phyloP scores from a whole-genome alignment of 768 basidiomycete genomes.

The Rhodotorula paludigena region DNA sequence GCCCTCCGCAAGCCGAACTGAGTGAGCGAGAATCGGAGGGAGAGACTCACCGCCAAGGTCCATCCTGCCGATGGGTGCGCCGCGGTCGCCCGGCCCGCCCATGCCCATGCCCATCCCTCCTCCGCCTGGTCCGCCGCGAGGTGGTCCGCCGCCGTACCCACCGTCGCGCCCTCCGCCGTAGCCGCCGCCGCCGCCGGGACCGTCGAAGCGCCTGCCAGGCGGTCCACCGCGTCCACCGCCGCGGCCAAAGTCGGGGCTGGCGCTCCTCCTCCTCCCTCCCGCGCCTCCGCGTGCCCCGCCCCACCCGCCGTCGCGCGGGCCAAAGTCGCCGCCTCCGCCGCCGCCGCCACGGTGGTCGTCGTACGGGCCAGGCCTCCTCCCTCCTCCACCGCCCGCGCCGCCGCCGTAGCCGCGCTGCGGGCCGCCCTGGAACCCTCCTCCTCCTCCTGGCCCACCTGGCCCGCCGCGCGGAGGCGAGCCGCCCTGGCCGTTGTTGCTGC shows the following conservation, averaged over 20 bases:
- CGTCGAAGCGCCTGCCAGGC: not conserved
- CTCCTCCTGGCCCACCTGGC: no score
- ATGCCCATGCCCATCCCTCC: not conserved
- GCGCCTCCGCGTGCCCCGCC: not conserved
- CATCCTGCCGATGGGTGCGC: not conserved
- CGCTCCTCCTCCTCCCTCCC: constrained; percentile 1
- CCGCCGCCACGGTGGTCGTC: not conserved
- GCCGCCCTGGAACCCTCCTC: not conserved
- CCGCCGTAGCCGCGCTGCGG: not conserved
- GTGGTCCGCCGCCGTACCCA: not conserved
- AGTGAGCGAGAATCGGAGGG: not conserved
- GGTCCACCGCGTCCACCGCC: not conserved
- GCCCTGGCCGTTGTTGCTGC: no score
- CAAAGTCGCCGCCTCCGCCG: not conserved
- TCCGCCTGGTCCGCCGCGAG: not conserved
- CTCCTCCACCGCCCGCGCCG: no score
- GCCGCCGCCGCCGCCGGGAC: not conserved
- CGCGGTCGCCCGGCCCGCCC: not conserved
- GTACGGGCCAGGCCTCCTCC: constrained; percentile 1
- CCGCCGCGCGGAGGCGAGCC: not conserved
- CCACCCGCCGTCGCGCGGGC: not conserved
- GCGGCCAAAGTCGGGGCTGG: constrained; percentile 6
- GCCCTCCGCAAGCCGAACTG: no score
- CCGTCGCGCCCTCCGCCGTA: not conserved
- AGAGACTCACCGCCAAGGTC: constrained; percentile 7